phyloP scores from a whole-genome alignment of 345 rosid genomes.

The Arabis hirsuta region DNA sequence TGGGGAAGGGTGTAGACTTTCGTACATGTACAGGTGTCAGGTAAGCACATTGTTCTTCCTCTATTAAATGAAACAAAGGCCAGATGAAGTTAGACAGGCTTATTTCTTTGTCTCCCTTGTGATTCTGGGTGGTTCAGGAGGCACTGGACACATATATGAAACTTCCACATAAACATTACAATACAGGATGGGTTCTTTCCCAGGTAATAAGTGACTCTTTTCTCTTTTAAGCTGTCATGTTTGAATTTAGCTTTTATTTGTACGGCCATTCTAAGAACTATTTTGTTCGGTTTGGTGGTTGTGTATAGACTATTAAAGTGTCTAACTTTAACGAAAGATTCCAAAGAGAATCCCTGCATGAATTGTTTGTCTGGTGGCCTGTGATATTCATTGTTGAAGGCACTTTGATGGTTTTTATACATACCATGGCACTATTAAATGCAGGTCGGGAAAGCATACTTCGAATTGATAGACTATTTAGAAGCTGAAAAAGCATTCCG shows the following conservation, averaged over 20 bases:
- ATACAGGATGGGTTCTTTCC: conserved; percentile 95
- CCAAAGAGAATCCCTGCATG: neutral
- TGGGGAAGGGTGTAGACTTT: conserved; percentile 94
- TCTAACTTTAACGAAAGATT: neutral
- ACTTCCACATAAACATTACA: conserved; percentile 87
- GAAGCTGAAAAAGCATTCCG: conserved; percentile 89
- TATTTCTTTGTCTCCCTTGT: conserved; percentile 37
- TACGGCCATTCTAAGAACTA: neutral
- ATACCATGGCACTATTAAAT: conserved; percentile 21
- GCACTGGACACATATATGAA: conserved; percentile 76
- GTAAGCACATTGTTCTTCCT: conserved; percentile 47
- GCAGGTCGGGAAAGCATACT: conserved; percentile 93
- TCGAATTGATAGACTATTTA: conserved; percentile 86
- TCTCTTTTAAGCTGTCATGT: conserved; percentile 29
- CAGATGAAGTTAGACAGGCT: neutral
- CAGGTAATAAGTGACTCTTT: conserved; percentile 60
- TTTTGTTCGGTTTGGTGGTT: conserved; percentile 12
- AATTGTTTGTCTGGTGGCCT: conserved; percentile 21
- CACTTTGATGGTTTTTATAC: conserved; percentile 8
- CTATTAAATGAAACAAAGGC: conserved; percentile 25
- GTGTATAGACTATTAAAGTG: neutral
- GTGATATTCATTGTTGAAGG: conserved; percentile 8
- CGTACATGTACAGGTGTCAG: conserved; percentile 87
- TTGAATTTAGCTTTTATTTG: conserved; percentile 11
- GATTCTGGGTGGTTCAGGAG: conserved; percentile 63